Evolutionary conservation across 805 yeast genomes (phyloP).

Genomic region (Ogataea paraovalis): DNA sequence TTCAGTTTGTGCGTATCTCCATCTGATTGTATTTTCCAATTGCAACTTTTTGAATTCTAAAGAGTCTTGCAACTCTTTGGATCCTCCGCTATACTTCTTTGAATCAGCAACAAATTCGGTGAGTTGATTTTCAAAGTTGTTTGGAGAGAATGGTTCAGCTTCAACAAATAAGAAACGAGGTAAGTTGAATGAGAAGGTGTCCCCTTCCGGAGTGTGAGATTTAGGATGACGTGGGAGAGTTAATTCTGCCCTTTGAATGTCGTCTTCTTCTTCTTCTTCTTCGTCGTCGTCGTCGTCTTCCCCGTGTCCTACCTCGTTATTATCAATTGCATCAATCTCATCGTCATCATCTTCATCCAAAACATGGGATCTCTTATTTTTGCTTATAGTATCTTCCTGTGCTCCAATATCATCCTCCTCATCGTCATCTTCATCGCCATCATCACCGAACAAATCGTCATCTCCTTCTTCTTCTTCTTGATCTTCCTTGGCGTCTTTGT

Average conservation of each 20-base stretch:
- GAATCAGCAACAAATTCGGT: conserved; percentile 37
- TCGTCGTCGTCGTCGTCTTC: conserved; percentile 34
- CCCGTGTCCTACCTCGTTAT: conserved; percentile 22
- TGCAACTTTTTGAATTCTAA: conserved; percentile 31
- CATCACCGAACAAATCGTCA: conserved; percentile 37
- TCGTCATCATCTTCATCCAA: conserved; percentile 26
- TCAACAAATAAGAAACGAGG: conserved; percentile 84
- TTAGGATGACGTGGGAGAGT: conserved; percentile 50
- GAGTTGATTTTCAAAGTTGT: conserved; percentile 45
- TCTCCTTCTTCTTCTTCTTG: conserved; percentile 27
- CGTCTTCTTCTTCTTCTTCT: conserved; percentile 30
- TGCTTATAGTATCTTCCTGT: conserved; percentile 5
- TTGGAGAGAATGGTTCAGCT: conserved; percentile 82
- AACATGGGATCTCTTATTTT: conserved; percentile 8
- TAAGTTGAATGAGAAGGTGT: conserved; percentile 48
- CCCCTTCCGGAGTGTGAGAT: conserved; percentile 35
- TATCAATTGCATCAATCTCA: conserved; percentile 32
- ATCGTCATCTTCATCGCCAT: conserved; percentile 24
- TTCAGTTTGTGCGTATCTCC: conserved; percentile 85
- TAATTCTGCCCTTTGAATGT: conserved; percentile 33
- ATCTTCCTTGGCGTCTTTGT: not conserved
- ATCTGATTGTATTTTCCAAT: conserved; percentile 69
- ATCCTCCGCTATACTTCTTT: conserved; percentile 33
- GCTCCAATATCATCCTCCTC: conserved; percentile 11
- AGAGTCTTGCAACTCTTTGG: conserved; percentile 51